These are phyloP conservation scores for Penicillium atrosanguineum DNA, from an alignment of 495 filamentous ascomycete species.

Conservation along the genomic window DNA sequence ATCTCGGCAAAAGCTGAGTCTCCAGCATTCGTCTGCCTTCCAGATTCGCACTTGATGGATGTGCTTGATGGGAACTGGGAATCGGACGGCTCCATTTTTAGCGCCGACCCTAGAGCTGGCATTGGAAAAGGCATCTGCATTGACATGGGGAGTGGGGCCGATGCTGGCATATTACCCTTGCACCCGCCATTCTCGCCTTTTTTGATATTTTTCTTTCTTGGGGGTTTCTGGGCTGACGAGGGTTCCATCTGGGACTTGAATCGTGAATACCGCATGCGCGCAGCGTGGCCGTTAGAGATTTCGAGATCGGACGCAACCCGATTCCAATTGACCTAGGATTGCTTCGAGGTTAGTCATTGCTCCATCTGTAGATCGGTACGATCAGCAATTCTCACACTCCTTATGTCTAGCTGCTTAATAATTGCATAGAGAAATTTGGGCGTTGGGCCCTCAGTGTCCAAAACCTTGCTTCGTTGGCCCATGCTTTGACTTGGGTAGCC, in stretches of 20 bases:
- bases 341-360: neutral
- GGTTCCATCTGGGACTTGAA: constrained; percentile 60
- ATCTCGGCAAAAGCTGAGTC: neutral
- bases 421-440: constrained; percentile 71
- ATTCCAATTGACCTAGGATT: constrained; percentile 68
- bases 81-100: neutral
- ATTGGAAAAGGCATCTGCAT: neutral
- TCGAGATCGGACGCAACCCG: constrained; percentile 58
- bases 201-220: constrained; percentile 14
- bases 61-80: constrained; percentile 1
- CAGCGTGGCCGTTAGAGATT: constrained; percentile 78
- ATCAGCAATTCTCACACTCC: constrained; percentile 51
- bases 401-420: constrained; percentile 70
- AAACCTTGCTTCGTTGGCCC: constrained; percentile 39
- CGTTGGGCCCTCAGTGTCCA: constrained; percentile 47
- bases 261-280: constrained; percentile 76
- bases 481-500: constrained; percentile 8
- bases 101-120: neutral
- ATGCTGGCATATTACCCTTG: neutral
- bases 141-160: neutral
- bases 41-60: constrained; percentile 13
- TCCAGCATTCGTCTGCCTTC: neutral
- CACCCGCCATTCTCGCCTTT: constrained; percentile 10
- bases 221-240: constrained; percentile 20
- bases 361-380: neutral